Percentiles rank a stretch among this genome's conserved stretches.
Evolutionary conservation across 1,139 yeast species (phyloP).

Genomic region (Yamadazyma dendronema): DNA sequence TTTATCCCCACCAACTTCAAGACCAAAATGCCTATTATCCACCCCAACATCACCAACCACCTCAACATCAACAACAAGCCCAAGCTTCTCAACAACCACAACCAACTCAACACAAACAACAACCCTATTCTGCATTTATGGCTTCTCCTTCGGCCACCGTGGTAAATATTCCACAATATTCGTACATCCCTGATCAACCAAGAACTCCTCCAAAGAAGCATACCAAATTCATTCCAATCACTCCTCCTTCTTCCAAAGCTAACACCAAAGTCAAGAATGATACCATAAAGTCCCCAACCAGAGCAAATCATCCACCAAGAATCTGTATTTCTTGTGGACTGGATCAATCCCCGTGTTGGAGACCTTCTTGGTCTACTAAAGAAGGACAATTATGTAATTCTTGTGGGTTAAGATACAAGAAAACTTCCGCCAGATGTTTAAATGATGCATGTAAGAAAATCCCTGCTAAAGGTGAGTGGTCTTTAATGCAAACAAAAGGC

Average conservation of each 20-base stretch:
- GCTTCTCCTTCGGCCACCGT: constrained; percentile 15
- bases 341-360: constrained; percentile 95
- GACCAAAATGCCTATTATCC: constrained; percentile 2
- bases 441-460: constrained; percentile 75
- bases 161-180: constrained; percentile 13
- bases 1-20: constrained; percentile 16
- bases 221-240: constrained; percentile 39
- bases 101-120: not conserved
- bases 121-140: constrained; percentile 13
- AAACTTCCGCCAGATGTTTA: constrained; percentile 88
- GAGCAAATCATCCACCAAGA: constrained; percentile 36
- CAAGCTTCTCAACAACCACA: not conserved
- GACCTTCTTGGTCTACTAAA: constrained; percentile 90
- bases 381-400: constrained; percentile 95
- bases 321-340: constrained; percentile 90
- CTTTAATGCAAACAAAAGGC: constrained; percentile 76
- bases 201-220: constrained; percentile 20
- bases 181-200: constrained; percentile 14
- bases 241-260: constrained; percentile 40
- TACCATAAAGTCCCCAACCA: constrained; percentile 35
- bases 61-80: constrained; percentile 6
- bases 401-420: constrained; percentile 91
- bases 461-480: constrained; percentile 96
- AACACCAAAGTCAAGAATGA: constrained; percentile 26
- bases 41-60: constrained; percentile 2